Base-by-base conservation (phyloP, 306 rosid genomes). In the Glycyrrhiza uralensis region DNA sequence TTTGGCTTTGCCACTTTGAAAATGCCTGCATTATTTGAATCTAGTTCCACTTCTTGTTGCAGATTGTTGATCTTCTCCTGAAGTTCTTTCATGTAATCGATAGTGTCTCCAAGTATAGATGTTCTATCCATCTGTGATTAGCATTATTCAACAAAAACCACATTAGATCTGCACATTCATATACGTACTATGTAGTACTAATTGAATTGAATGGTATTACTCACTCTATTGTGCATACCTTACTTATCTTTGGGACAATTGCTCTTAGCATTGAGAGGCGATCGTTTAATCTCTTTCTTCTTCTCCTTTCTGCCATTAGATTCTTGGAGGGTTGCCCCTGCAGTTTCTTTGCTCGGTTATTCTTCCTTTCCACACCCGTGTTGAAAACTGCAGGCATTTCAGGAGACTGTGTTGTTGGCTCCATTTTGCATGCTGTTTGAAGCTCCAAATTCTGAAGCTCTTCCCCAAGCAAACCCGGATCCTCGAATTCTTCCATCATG, bases 291-390 rank as follows among this genome's bases (percentile, higher is more conserved):
- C 96, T 77, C 80, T 94, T 94, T 59, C 97, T 86, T 81, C 98
- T 79, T 47, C 98, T 82, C 67, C 98, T 86, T 80, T 91, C 97
- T 0, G 98, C 97, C 98, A 94, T 94, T 15, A 94, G 85, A 84
- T 94, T 94, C 92, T 94, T 94, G 14, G 97, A 94, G 3, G 96
- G 98, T 75, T 89, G 91, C 24, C 98, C 95, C 79, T 85, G 96
- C 39, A 85, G 26, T 84, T 86, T 90, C 86, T 91, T 91, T 36
- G 88, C 12, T 54, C 82, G 71, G 19, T n/a, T n/a, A n/a, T 70
- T 81, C 73, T 81, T 90, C 41, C 86, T 82, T 39, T 88, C 90
- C 33, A 29, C 10, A 44, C 89, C 78, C 3, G 56, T 41, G 78
- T 81, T 78, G 85, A 90, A 86, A 78, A 49, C 83, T 4, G 47